A percentile compares a stretch with the other conserved stretches of the same genome.
These are phyloP conservation scores for Recurvomyces mirabilis DNA, from an alignment of 495 filamentous ascomycete species.

Conservation along the genomic window DNA sequence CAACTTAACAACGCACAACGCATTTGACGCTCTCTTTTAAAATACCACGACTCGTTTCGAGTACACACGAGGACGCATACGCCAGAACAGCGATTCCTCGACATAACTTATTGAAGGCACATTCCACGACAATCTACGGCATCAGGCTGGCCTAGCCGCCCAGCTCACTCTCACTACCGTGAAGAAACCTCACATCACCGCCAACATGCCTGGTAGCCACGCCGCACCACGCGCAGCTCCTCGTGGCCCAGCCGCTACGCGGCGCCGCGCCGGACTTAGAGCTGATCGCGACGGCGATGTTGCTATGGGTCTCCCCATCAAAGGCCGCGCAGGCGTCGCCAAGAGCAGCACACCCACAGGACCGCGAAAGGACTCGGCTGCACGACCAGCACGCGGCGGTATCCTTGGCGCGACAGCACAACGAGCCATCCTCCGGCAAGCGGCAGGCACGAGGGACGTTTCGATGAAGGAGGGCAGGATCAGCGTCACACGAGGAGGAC, in stretches of 20 bases:
- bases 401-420: slow-evolving; percentile 13
- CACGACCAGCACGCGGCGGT: background rate
- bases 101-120: no score
- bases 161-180: background rate
- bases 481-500: slow-evolving; percentile 2
- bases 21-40: no score
- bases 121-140: no score
- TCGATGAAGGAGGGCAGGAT: slow-evolving; percentile 12
- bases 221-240: slow-evolving; percentile 5
- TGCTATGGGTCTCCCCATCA: slow-evolving; percentile 9
- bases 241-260: slow-evolving; percentile 2
- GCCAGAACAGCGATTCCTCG: no score
- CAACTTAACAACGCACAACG: no score
- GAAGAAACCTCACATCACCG: background rate
- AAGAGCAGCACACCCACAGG: slow-evolving; percentile 4
- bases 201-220: slow-evolving; percentile 1
- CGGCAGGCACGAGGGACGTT: slow-evolving; percentile 13
- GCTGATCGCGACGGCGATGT: slow-evolving; percentile 12
- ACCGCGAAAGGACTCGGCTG: slow-evolving; percentile 2
- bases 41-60: no score
- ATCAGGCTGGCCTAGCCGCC: background rate
- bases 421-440: slow-evolving; percentile 14
- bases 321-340: slow-evolving; percentile 3
- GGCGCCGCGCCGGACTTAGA: background rate
- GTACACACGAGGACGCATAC: no score